Conservation (phyloP, 345 rosid genomes). For the Angophora floribunda region DNA sequence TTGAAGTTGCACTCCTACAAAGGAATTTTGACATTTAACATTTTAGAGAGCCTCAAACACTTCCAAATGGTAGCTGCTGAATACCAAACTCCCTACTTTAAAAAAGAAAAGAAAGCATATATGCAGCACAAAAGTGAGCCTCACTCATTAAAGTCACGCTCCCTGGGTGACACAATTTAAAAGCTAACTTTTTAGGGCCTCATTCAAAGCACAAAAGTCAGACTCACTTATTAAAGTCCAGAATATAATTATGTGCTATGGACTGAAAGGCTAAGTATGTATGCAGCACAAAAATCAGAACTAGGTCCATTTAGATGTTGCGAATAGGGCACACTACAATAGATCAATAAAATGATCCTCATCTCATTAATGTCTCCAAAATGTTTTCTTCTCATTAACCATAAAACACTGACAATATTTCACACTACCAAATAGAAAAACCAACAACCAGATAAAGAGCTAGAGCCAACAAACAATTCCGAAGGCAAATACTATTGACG, state of each 20-base stretch:
- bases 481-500: background rate
- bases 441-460: background rate
- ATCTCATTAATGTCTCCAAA: background rate
- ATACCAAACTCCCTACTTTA: background rate
- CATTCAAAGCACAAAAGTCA: background rate
- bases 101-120: background rate
- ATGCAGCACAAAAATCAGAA: background rate
- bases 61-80: background rate
- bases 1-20: conserved; percentile 65
- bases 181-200: background rate
- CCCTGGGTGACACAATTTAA: background rate
- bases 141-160: background rate
- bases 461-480: background rate
- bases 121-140: background rate
- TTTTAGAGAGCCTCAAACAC: background rate
- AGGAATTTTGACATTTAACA: background rate
- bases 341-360: background rate
- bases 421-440: background rate
- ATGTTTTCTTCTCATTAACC: background rate
- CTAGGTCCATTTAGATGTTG: background rate
- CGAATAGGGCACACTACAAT: background rate
- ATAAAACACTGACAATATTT: background rate
- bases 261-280: background rate
- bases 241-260: background rate
- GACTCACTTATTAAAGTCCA: background rate